Evolutionary conservation across 2,329 filamentous ascomycete species (phyloP), one percentile per base, ranked within the genome.

Genomic region (Fusarium compactum): DNA sequence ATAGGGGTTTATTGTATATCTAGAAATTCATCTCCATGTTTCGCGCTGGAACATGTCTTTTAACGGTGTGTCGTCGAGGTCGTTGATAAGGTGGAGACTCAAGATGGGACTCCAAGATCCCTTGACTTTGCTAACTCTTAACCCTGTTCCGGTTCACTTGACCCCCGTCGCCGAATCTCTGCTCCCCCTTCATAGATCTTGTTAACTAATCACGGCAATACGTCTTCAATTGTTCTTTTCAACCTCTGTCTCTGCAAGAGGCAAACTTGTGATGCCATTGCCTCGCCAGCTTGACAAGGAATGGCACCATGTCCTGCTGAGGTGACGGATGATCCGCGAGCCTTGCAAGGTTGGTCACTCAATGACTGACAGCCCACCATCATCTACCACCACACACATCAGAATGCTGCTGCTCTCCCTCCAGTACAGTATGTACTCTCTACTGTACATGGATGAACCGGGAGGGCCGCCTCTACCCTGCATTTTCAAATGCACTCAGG

Each of bases 41-140:
- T 70, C 46, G 58, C 25, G 27, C 12, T 60, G 58, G 47, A 70
- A 58, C 60, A 61, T 57, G 63, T 67, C 66, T 57, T 58, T 47
- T 57, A 58, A 68, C 67, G 38, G 67, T 70, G 67, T 70, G 67
- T 70, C 58, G 67, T 70, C 66, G 66, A 70, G 51, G 66, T 58
- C 40, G 67, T 68, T 47, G 44, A 64, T 54, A 54, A 70, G 63
- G 62, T 69, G 67, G 61, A 58, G 65, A 46, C 44, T 46, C 27
- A 14, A 46, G 44, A 27, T 59, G 56, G 45, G 22, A 51, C 40
- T 65, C 46, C 54, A 45, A 70, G 67, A 70, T 70, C 58, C 67
- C 63, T 63, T 63, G 58, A 63, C 60, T 63, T 60, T 52, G 55
- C 44, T 44, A 46, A 44, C 51, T 38, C 16, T 45, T 46, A 46